These are phyloP conservation scores for Starmerella bombicola DNA, from an alignment of 805 yeast genomes.

Conservation along the genomic window DNA sequence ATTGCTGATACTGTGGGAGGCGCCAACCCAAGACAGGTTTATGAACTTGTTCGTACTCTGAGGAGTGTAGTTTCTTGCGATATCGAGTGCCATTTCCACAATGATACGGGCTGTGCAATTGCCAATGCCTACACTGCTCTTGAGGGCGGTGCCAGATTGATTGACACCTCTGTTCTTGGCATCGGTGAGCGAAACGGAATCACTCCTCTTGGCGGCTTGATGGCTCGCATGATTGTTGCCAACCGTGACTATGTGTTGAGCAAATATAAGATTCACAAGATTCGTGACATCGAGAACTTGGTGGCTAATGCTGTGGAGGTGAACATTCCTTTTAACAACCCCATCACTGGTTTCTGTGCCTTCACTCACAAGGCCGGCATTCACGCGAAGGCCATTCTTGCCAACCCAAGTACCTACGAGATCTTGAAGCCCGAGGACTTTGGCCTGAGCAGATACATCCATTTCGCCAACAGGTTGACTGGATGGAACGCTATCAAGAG, in stretches of 20 bases:
- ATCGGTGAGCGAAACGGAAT: slow-evolving; percentile 99
- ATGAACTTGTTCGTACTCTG: slow-evolving; percentile 87
- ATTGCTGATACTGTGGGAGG: slow-evolving; percentile 99
- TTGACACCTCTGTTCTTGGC: slow-evolving; percentile 91
- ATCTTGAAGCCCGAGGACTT: slow-evolving; percentile 89
- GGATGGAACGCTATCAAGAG: slow-evolving; percentile 99
- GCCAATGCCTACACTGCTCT: slow-evolving; percentile 97
- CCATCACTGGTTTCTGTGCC: slow-evolving; percentile 98
- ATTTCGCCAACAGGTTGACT: slow-evolving; percentile 93
- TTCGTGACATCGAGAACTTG: slow-evolving; percentile 87
- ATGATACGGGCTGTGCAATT: slow-evolving; percentile 98
- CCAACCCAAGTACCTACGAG: slow-evolving; percentile 98
- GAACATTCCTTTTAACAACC: slow-evolving; percentile 94
- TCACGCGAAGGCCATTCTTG: slow-evolving; percentile 96
- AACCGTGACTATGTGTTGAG: slow-evolving; percentile 90
- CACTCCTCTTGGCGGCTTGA: slow-evolving; percentile 91
- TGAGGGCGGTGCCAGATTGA: slow-evolving; percentile 92
- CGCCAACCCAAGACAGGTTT: slow-evolving; percentile 98
- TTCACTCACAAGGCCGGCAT: slow-evolving; percentile 99
- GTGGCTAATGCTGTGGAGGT: slow-evolving; percentile 97
- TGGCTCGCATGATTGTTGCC: slow-evolving; percentile 99
- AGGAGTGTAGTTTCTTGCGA: slow-evolving; percentile 91
- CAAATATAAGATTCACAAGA: slow-evolving; percentile 89
- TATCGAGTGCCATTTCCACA: slow-evolving; percentile 97
- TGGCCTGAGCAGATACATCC: slow-evolving; percentile 91